phyloP scores from a whole-genome alignment of 306 rosid genomes.

The Prunus padus region DNA sequence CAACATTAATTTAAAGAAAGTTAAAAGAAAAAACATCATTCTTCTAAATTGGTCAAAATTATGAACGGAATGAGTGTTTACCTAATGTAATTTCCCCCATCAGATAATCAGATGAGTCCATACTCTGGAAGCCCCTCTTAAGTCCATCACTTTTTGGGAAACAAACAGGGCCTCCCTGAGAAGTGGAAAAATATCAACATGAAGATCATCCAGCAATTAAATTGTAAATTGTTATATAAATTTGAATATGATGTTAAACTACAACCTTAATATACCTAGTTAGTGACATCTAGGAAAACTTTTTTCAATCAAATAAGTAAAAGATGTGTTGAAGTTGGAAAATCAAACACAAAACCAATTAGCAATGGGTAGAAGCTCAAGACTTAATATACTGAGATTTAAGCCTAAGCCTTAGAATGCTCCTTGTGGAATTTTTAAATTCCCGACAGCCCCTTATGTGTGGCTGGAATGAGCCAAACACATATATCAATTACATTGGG shows the following conservation, averaged over 20 bases:
- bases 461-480: not conserved
- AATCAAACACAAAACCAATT: not conserved
- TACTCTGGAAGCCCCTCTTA: slow-evolving; percentile 50
- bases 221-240: not conserved
- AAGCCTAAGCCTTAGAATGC: no score
- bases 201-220: slow-evolving; percentile 18
- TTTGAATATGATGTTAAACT: not conserved
- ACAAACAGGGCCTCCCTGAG: slow-evolving; percentile 43
- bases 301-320: not conserved
- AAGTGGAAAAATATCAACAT: slow-evolving; percentile 23
- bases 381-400: not conserved
- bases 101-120: slow-evolving; percentile 49
- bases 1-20: not conserved
- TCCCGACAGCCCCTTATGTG: no score
- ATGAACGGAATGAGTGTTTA: slow-evolving; percentile 26
- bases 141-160: slow-evolving; percentile 49
- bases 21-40: not conserved
- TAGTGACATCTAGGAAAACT: not conserved
- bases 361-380: not conserved
- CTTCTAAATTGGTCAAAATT: slow-evolving; percentile 11
- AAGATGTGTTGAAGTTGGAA: not conserved
- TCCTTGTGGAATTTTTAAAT: no score
- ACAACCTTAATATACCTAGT: not conserved
- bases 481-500: not conserved
- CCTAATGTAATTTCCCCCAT: slow-evolving; percentile 55